phyloP scores from a whole-genome alignment of 2,329 filamentous ascomycete genomes.

The Trichophyton benhamiae region DNA sequence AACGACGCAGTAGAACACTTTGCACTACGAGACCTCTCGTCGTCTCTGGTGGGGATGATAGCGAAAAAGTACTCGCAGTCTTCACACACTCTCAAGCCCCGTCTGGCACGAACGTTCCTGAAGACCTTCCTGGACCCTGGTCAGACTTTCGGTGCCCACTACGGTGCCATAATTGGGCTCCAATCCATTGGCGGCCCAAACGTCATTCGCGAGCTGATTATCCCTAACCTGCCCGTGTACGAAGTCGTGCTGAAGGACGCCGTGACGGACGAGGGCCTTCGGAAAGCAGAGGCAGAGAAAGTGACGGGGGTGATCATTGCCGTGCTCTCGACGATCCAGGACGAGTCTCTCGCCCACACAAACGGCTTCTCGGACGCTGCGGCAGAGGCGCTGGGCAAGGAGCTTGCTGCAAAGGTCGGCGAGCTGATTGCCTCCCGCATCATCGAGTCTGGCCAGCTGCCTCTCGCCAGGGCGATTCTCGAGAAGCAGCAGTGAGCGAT shows the following conservation, averaged over 20 bases:
- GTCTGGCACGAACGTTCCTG: slow-evolving; percentile 82
- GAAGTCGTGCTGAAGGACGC: slow-evolving; percentile 48
- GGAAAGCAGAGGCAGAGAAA: slow-evolving; percentile 47
- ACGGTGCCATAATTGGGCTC: slow-evolving; percentile 74
- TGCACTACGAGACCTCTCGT: slow-evolving; percentile 69
- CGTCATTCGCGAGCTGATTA: slow-evolving; percentile 49
- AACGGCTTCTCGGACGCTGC: slow-evolving; percentile 31
- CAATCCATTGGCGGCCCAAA: slow-evolving; percentile 61
- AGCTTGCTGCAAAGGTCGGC: slow-evolving; percentile 30
- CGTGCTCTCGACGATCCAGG: slow-evolving; percentile 43
- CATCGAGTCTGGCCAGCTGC: slow-evolving; percentile 29
- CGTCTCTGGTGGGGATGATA: slow-evolving; percentile 67
- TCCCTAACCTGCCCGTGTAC: slow-evolving; percentile 55
- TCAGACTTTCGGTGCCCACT: slow-evolving; percentile 72
- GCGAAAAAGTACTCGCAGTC: slow-evolving; percentile 68
- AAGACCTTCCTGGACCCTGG: slow-evolving; percentile 83
- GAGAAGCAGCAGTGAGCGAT: slow-evolving; percentile 9
- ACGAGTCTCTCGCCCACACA: slow-evolving; percentile 29
- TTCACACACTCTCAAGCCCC: slow-evolving; percentile 71
- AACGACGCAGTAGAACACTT: slow-evolving; percentile 51
- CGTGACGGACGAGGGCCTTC: slow-evolving; percentile 40
- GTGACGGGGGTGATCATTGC: slow-evolving; percentile 47
- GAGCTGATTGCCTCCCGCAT: slow-evolving; percentile 31
- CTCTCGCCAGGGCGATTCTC: slow-evolving; percentile 30
- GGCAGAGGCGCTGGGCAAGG: slow-evolving; percentile 27